Conservation (phyloP, 2,329 filamentous ascomycete species). For the Penicillium rolfsii region DNA sequence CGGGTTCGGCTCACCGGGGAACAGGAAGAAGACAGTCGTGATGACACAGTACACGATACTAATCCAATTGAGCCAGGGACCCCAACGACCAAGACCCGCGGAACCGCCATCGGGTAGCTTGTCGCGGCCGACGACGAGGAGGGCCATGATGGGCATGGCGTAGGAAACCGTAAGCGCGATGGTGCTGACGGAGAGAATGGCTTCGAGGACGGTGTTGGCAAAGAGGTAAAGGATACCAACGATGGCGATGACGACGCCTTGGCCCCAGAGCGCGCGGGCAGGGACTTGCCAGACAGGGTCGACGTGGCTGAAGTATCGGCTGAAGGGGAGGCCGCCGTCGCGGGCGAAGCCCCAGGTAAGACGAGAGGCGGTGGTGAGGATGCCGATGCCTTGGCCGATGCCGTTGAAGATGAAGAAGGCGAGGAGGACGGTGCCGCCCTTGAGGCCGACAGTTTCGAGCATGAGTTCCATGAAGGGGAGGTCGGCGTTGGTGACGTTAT, state of each 20-base stretch:
- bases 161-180: conserved; percentile 60
- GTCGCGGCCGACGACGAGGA: conserved; percentile 57
- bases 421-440: conserved; percentile 55
- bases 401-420: conserved; percentile 61
- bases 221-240: conserved; percentile 62
- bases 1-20: conserved; percentile 53
- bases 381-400: conserved; percentile 56
- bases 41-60: conserved; percentile 57
- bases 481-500: conserved; percentile 46
- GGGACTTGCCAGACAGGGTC: conserved; percentile 58
- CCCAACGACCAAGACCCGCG: conserved; percentile 53
- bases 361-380: conserved; percentile 57
- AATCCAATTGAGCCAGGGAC: conserved; percentile 52
- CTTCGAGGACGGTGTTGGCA: conserved; percentile 56
- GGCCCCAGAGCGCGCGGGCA: conserved; percentile 56
- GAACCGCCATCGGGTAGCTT: conserved; percentile 52
- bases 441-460: conserved; percentile 44
- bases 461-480: conserved; percentile 57
- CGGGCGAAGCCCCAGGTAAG: conserved; percentile 60
- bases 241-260: conserved; percentile 51
- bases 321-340: conserved; percentile 54
- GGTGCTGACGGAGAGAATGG: conserved; percentile 60
- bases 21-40: conserved; percentile 61
- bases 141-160: conserved; percentile 54
- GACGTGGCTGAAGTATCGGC: conserved; percentile 50